These are phyloP conservation scores for Calocybe gangraenosa DNA, from an alignment of 768 basidiomycete species.

Conservation along the genomic window DNA sequence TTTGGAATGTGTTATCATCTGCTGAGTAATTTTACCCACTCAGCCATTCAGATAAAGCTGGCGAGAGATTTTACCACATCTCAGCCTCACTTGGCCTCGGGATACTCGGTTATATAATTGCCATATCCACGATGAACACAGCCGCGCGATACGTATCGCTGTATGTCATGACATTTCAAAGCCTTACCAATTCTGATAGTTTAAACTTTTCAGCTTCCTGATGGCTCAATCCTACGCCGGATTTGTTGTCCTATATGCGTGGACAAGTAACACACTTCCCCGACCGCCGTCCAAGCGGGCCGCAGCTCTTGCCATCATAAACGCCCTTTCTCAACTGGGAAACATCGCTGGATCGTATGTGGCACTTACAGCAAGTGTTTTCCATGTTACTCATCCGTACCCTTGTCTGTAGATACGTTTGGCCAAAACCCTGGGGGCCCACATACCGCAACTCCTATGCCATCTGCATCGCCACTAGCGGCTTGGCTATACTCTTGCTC, in stretches of 20 bases:
- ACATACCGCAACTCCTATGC: conserved; percentile 66
- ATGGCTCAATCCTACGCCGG: conserved; percentile 74
- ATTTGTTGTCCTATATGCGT: conserved; percentile 61
- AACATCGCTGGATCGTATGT: conserved; percentile 82
- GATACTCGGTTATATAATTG: conserved; percentile 64
- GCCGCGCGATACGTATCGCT: conserved; percentile 62
- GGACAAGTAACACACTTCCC: conserved; percentile 46
- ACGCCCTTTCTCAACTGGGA: conserved; percentile 77
- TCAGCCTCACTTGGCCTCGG: conserved; percentile 49
- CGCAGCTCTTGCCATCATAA: conserved; percentile 80
- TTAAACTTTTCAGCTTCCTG: conserved; percentile 50
- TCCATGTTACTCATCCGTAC: not conserved
- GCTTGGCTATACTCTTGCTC: conserved; percentile 45
- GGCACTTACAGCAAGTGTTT: conserved; percentile 1
- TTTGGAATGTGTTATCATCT: too few relatives aligned
- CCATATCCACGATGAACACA: conserved; percentile 59
- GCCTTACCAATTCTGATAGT: not conserved
- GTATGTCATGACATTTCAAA: conserved; percentile 29
- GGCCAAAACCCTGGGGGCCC: conserved; percentile 68
- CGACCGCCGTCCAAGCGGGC: conserved; percentile 84
- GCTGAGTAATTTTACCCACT: conserved; percentile 5
- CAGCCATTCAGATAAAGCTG: conserved; percentile 66
- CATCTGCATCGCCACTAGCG: conserved; percentile 63
- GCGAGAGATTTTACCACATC: conserved; percentile 73
- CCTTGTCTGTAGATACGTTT: conserved; percentile 45